Evolutionary conservation across 2,329 filamentous ascomycete species (phyloP).

Genomic region (Ceratocystis variospora): DNA sequence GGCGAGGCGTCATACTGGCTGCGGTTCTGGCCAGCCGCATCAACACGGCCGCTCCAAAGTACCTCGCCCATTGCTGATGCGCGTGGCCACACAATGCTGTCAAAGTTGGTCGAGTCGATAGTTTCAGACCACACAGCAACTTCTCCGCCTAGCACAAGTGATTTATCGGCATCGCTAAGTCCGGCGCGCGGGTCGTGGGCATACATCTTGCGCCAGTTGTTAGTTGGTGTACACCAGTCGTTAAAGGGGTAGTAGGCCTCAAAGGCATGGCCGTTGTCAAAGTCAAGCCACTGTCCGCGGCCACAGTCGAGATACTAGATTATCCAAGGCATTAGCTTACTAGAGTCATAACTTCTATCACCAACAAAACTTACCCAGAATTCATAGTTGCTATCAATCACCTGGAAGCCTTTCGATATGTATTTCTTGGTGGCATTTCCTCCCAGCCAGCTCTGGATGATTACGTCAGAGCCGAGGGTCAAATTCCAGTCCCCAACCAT

Average conservation of each 20-base stretch:
- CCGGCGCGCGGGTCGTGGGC: constrained; percentile 58
- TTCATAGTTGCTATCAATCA: constrained; percentile 62
- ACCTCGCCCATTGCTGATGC: constrained; percentile 62
- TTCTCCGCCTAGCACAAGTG: constrained; percentile 68
- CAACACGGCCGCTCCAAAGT: constrained; percentile 61
- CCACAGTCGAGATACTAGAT: constrained; percentile 69
- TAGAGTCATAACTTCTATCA: neutral
- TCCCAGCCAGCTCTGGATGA: constrained; percentile 69
- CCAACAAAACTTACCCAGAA: constrained; percentile 47
- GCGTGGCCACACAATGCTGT: constrained; percentile 66
- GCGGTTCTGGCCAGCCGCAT: constrained; percentile 52
- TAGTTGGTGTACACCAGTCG: constrained; percentile 68
- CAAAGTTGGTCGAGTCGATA: constrained; percentile 60
- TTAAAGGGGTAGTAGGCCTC: constrained; percentile 50
- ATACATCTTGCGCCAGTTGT: constrained; percentile 74
- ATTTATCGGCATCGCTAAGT: constrained; percentile 45
- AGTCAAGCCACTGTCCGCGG: constrained; percentile 65
- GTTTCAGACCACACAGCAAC: constrained; percentile 71
- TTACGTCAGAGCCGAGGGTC: constrained; percentile 52
- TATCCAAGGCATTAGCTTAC: constrained; percentile 20
- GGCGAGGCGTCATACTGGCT: constrained; percentile 57
- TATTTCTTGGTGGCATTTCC: constrained; percentile 46
- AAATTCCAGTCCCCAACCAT: constrained; percentile 69
- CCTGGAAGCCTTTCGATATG: constrained; percentile 51
- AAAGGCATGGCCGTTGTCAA: constrained; percentile 42